Evolutionary conservation across 129 eudicot genomes (phyloP).

Genomic region (Flaveria robusta): DNA sequence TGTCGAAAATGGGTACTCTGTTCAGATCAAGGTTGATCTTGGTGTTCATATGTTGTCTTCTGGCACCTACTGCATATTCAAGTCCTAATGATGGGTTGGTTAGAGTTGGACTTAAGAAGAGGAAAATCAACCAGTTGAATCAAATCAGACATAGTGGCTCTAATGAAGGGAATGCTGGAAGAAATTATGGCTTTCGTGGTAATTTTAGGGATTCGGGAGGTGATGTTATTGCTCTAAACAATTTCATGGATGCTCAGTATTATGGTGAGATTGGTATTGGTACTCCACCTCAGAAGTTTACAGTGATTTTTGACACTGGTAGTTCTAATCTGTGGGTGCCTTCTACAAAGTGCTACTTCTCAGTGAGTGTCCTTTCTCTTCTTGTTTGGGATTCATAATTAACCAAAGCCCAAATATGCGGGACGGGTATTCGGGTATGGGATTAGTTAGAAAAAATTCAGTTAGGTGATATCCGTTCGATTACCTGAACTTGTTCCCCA

Average conservation of each 20-base stretch:
- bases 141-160: conserved; percentile 18
- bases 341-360: conserved; percentile 54
- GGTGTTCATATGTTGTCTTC: conserved; percentile 21
- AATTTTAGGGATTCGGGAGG: conserved; percentile 22
- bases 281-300: conserved; percentile 62
- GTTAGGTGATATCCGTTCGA: neutral
- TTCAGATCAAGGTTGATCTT: conserved; percentile 30
- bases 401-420: neutral
- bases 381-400: neutral
- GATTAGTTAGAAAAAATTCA: neutral
- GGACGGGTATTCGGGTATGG: neutral
- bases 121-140: conserved; percentile 29
- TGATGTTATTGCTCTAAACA: conserved; percentile 43
- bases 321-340: conserved; percentile 74
- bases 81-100: conserved; percentile 30
- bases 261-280: conserved; percentile 68
- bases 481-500: neutral
- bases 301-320: conserved; percentile 61
- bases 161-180: conserved; percentile 3
- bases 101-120: conserved; percentile 48
- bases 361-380: conserved; percentile 45
- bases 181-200: conserved; percentile 24
- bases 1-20: conserved; percentile 21
- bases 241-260: conserved; percentile 64
- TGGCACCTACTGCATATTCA: conserved; percentile 27